Base-by-base conservation (phyloP, 192 early-diverging fungal species). In the Glomus cerebriforme region DNA sequence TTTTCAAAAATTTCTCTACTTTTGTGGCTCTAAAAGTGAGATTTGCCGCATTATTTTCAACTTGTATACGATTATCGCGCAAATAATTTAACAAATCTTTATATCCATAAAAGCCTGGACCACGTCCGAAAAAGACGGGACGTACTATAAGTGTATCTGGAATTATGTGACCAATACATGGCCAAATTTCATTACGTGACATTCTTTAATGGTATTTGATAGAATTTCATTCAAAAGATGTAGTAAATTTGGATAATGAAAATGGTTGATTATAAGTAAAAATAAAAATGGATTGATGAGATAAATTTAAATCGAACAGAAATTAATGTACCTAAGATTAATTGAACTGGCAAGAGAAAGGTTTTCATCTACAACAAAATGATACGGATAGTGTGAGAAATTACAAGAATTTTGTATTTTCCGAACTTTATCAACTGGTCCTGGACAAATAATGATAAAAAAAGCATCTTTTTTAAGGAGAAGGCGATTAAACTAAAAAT, bases 401-500 rank as follows among this genome's bases (percentile, higher is more conserved):
- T 75, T 43, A 29, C 73, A 75, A 19, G 1, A 2, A 8, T 37
- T 6, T 34, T 29, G 49, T 39, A 75, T 59, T 24, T 37, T 29
- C 5, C 31, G 29, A 12, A 75, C 73, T 60, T 62, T 15, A 7
- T 35, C 32, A 13, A 34, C 27, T 24, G 58, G 54, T 3, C 59
- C 59, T 29, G 73, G 73, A 27, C 73, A 75, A 10, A 75, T 62
- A 26, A 75, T 75, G 4, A 75, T 75, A 26, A 75, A 75, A 22
- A 60, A 75, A 15, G 49, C 73, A 22, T 75, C 73, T 24, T 19
- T 7, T 24, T 26, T 59, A 32, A 75, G 58, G 27, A 75, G 54
- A 31, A 75, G 9, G 7, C 73, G 54, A n/a, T 75, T 22, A 37
- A 59, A 62, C 73, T 75, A 67, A 67, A n/a, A n/a, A 22, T 39